Percentiles rank a stretch among this genome's conserved stretches.
Evolutionary conservation across 2,329 filamentous ascomycete genomes (phyloP).

Genomic region (Westerdykella sp.): DNA sequence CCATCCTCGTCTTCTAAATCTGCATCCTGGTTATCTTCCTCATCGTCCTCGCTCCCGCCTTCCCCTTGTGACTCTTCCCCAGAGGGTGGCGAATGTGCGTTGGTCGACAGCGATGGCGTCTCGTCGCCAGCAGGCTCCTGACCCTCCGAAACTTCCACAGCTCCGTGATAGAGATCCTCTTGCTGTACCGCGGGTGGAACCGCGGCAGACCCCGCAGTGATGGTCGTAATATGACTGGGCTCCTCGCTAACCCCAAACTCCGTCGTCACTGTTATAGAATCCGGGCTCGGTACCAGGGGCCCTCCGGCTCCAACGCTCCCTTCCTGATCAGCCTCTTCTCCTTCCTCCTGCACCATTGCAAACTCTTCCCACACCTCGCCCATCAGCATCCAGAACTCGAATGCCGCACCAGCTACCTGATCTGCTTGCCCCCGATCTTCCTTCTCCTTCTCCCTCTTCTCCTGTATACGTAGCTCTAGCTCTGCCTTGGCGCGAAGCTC

Average conservation of each 20-base stretch:
- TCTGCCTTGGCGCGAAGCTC: slow-evolving; percentile 29
- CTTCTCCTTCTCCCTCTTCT: slow-evolving; percentile 27
- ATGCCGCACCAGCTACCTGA: slow-evolving; percentile 30
- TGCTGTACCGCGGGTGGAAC: slow-evolving; percentile 1
- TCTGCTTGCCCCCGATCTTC: slow-evolving; percentile 31
- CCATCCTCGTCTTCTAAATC: slow-evolving; percentile 1
- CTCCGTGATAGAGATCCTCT: slow-evolving; percentile 11
- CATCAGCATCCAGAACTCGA: slow-evolving; percentile 30
- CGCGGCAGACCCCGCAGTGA: slow-evolving; percentile 18
- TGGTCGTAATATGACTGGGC: slow-evolving; percentile 23
- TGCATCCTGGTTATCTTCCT: background rate
- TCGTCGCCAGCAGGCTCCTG: slow-evolving; percentile 3
- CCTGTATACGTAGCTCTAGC: slow-evolving; percentile 23
- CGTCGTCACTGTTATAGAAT: slow-evolving; percentile 31
- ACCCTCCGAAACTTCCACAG: slow-evolving; percentile 13
- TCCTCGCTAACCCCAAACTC: slow-evolving; percentile 32
- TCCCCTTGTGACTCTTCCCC: background rate
- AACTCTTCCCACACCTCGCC: slow-evolving; percentile 8
- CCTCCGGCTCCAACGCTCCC: background rate
- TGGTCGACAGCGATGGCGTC: slow-evolving; percentile 2
- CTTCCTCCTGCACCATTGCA: background rate
- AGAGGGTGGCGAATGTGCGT: background rate
- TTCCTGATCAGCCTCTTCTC: slow-evolving; percentile 3
- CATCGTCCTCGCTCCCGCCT: too few relatives aligned
- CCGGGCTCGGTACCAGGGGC: slow-evolving; percentile 20